phyloP scores from a whole-genome alignment of 2,329 filamentous ascomycete species.

The Epichloe gansuensis region DNA sequence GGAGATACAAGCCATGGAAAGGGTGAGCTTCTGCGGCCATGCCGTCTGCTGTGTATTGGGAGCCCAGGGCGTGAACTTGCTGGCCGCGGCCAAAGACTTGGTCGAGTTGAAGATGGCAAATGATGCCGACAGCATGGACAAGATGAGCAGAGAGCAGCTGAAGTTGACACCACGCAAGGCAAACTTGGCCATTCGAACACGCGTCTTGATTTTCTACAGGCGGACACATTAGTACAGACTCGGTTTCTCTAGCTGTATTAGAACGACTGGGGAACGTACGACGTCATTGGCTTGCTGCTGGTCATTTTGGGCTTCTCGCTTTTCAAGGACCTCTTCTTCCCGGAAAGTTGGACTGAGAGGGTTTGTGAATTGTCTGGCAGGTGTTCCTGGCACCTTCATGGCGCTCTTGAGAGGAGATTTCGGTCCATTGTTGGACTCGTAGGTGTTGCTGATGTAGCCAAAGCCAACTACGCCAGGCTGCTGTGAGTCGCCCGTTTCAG shows the following conservation, averaged over 20 bases:
- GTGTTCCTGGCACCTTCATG: constrained; percentile 75
- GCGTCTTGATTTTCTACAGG: constrained; percentile 74
- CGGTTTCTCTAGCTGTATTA: constrained; percentile 3
- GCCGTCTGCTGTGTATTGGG: constrained; percentile 48
- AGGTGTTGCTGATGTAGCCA: constrained; percentile 64
- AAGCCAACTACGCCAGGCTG: constrained; percentile 76
- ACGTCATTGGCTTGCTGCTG: constrained; percentile 79
- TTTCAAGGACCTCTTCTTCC: constrained; percentile 79
- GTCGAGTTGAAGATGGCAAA: constrained; percentile 91
- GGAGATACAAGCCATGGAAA: constrained; percentile 69
- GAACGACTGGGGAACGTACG: constrained; percentile 43
- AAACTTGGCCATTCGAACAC: constrained; percentile 87
- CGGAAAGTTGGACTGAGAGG: constrained; percentile 83
- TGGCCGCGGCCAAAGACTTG: constrained; percentile 58
- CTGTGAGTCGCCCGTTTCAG: constrained; percentile 48
- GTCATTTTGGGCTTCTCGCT: constrained; percentile 68
- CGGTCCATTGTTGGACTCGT: constrained; percentile 51
- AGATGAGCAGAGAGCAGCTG: constrained; percentile 87
- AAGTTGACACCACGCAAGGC: constrained; percentile 94
- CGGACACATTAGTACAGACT: constrained; percentile 11
- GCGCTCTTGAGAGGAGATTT: constrained; percentile 80
- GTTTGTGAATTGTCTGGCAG: constrained; percentile 59
- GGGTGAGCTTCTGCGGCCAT: constrained; percentile 83
- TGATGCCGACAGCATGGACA: constrained; percentile 79
- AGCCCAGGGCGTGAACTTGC: constrained; percentile 78